Evolutionary conservation across 176 grass and related monocot species (phyloP), one percentile per base, ranked within the genome.

Genomic region (Aechmea fasciata): DNA sequence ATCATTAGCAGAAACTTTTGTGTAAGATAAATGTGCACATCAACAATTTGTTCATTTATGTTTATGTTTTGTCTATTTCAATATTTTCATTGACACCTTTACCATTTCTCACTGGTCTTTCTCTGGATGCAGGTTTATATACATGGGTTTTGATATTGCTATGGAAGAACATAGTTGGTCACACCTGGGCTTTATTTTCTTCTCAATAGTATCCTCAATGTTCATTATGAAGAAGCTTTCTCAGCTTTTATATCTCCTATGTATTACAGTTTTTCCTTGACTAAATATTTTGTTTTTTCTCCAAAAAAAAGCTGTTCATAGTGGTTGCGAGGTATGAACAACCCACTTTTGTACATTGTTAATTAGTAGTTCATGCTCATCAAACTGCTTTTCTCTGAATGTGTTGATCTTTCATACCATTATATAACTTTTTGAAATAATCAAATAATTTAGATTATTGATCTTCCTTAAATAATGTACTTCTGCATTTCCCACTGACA

Each of bases 151-250:
- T 70, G 94, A 99, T 81, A 99, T 99, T 88, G 94, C 87, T 51
- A 93, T 99, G 87, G 94, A 99, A 89, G 82, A 99, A 71, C 94
- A 99, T 84, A 99, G 94, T 78, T 99, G 89, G 94, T 92, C 93
- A 67, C 94, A 99, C 63, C 76, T 99, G 51, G 87, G 89, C 62
- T 99, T 99, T 81, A 99, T 93, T 78, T 90, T 99, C 82, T 99
- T 97, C 84, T 97, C 94, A 81, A 97, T 97, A 75, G 94, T 97
- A 97, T 97, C 94, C 94, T 97, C 28, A 61, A 61, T 5, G 1
- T 61, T 20, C 55, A 61, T 61, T 61, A 59, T 61, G 55, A 41
- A 41, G 33, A 8, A 41, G 7, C 33, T 41, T 41, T 41, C 33
- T 41, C 33, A 41, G 33, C 33, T 41, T 41, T 41, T 41, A 41